Percentiles rank a stretch among this genome's conserved stretches.
These are phyloP conservation scores for Eucalyptus cladocalyx DNA, from an alignment of 345 rosid species.

Conservation along the genomic window DNA sequence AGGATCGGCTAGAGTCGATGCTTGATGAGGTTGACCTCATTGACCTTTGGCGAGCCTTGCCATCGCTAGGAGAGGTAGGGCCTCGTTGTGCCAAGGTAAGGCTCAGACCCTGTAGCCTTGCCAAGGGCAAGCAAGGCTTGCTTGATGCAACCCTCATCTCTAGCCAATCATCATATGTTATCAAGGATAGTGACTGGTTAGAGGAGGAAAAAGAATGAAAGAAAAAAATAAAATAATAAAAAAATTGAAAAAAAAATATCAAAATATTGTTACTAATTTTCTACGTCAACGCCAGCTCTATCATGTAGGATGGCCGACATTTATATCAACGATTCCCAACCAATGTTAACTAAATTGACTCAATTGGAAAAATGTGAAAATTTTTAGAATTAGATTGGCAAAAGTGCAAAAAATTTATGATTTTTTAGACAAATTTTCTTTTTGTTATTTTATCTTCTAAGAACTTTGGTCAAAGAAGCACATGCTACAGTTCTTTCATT, in stretches of 20 bases:
- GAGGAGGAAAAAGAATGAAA: background rate
- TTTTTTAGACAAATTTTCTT: too few species aligned
- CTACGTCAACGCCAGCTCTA: rapidly evolving
- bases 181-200: rapidly evolving
- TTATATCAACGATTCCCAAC: rapidly evolving
- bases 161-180: background rate
- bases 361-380: too few species aligned
- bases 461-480: background rate
- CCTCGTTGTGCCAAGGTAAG: background rate
- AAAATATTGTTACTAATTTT: too few species aligned
- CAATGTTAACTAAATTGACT: too few species aligned
- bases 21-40: too few species aligned
- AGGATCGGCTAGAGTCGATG: rapidly evolving
- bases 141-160: background rate
- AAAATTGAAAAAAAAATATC: too few species aligned
- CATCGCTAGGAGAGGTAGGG: background rate
- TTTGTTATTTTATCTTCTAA: too few species aligned
- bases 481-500: background rate
- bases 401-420: background rate
- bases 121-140: background rate
- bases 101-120: background rate
- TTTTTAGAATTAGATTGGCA: too few species aligned
- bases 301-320: rapidly evolving
- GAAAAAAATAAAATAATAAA: too few species aligned
- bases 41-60: too few species aligned